Evolutionary conservation across 331 rosid genomes (phyloP).

Genomic region (Pyracantha coccinea): DNA sequence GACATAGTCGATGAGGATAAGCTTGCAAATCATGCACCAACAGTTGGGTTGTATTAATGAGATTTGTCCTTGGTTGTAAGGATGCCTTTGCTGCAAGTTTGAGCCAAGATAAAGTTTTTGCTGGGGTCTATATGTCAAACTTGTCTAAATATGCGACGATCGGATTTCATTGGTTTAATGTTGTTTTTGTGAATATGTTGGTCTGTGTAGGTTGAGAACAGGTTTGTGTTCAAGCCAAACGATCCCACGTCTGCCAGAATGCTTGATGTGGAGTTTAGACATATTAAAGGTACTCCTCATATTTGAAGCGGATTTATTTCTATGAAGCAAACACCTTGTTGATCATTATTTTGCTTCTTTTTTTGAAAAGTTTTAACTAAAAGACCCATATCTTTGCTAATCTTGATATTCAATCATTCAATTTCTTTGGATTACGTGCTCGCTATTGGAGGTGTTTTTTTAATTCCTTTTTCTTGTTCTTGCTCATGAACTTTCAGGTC

Average conservation of each 20-base stretch:
- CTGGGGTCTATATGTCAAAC: too few relatives aligned
- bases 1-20: background rate
- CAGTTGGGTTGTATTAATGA: background rate
- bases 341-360: background rate
- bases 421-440: background rate
- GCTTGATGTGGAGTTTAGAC: constrained; percentile 57
- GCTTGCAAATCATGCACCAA: background rate
- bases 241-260: constrained; percentile 58
- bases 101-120: background rate
- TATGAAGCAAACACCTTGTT: background rate
- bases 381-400: background rate
- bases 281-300: constrained; percentile 40
- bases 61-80: background rate
- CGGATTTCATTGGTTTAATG: background rate
- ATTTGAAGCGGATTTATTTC: background rate
- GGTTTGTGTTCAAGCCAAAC: constrained; percentile 52
- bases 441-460: background rate
- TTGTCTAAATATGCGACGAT: too few relatives aligned
- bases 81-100: background rate
- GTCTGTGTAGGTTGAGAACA: constrained; percentile 40
- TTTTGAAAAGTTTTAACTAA: background rate
- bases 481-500: constrained; percentile 37
- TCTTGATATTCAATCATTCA: background rate
- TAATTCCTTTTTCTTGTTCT: background rate
- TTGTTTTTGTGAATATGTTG: background rate